Evolutionary conservation across 345 rosid genomes (phyloP).

Genomic region (Trapa bicornis): DNA sequence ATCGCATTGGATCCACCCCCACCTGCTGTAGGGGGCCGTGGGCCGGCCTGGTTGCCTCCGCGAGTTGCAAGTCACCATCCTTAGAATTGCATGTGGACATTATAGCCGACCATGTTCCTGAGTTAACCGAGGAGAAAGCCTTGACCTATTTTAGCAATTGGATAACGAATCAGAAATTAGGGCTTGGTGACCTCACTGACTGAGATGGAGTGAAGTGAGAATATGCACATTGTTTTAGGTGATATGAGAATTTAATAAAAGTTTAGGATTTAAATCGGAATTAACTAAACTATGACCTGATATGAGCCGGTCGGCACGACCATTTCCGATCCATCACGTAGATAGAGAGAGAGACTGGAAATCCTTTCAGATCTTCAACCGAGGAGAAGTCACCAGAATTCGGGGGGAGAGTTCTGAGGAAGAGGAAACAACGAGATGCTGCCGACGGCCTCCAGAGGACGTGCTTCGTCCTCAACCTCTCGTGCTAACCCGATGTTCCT

Average conservation of each 20-base stretch:
- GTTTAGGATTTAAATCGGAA: neutral
- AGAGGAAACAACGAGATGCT: slow-evolving; percentile 34
- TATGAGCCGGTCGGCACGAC: slow-evolving; percentile 3
- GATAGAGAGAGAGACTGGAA: slow-evolving; percentile 1
- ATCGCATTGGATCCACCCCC: slow-evolving; percentile 35
- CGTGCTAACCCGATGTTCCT: slow-evolving; percentile 59
- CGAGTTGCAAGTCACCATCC: slow-evolving; percentile 41
- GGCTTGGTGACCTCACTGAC: neutral
- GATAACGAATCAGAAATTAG: neutral
- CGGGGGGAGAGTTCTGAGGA: neutral
- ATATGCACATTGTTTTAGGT: neutral
- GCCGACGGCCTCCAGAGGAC: slow-evolving; percentile 70
- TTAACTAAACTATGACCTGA: neutral
- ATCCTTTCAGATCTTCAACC: slow-evolving; percentile 1
- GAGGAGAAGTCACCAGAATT: slow-evolving; percentile 1
- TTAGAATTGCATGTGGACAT: slow-evolving; percentile 52
- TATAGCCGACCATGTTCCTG: neutral
- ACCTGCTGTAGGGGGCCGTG: slow-evolving; percentile 15
- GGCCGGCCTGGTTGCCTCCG: slow-evolving; percentile 34
- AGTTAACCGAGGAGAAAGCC: slow-evolving; percentile 11
- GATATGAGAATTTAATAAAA: neutral
- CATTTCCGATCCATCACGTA: slow-evolving; percentile 4
- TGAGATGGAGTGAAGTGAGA: slow-evolving; percentile 2
- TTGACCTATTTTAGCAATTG: too few relatives aligned
- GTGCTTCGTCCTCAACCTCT: slow-evolving; percentile 60